A percentile compares a stretch with the other conserved stretches of the same genome.
Evolutionary conservation across 441 rosid species (phyloP).

Genomic region (Adansonia grandidieri): DNA sequence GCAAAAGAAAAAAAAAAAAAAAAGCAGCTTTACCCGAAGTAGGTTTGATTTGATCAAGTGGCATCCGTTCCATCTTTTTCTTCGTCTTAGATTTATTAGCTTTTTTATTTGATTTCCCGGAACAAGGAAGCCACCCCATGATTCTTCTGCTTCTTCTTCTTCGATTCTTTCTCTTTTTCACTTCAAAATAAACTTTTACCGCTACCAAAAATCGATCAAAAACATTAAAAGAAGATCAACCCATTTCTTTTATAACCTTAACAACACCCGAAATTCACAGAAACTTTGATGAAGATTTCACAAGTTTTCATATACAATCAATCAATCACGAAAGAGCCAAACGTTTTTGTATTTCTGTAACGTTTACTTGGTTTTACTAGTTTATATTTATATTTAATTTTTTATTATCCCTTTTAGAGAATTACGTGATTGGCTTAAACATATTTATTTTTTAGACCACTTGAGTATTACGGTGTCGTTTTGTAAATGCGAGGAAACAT

Average conservation of each 20-base stretch:
- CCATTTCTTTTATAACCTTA: neutral
- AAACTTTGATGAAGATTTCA: neutral
- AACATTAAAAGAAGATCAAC: slow-evolving; percentile 5
- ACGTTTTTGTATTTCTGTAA: neutral
- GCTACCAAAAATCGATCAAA: neutral
- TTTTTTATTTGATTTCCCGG: slow-evolving; percentile 51
- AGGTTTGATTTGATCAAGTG: slow-evolving; percentile 46
- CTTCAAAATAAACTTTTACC: neutral
- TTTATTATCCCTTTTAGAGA: neutral
- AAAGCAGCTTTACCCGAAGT: slow-evolving; percentile 47
- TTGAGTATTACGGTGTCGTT: neutral
- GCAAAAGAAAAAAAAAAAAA: neutral
- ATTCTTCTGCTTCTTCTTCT: neutral
- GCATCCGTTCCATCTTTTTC: slow-evolving; percentile 44
- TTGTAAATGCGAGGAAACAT: neutral
- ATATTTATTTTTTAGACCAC: neutral
- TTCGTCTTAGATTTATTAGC: slow-evolving; percentile 45
- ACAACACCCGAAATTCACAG: neutral
- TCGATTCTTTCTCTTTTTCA: neutral
- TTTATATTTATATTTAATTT: neutral
- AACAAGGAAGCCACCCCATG: slow-evolving; percentile 90
- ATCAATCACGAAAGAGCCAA: neutral
- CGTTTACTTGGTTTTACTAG: slow-evolving; percentile 19
- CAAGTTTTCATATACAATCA: neutral
- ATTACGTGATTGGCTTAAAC: neutral